These are phyloP conservation scores for Fusarium aywerte DNA, from an alignment of 2,329 filamentous ascomycete species.

Conservation along the genomic window DNA sequence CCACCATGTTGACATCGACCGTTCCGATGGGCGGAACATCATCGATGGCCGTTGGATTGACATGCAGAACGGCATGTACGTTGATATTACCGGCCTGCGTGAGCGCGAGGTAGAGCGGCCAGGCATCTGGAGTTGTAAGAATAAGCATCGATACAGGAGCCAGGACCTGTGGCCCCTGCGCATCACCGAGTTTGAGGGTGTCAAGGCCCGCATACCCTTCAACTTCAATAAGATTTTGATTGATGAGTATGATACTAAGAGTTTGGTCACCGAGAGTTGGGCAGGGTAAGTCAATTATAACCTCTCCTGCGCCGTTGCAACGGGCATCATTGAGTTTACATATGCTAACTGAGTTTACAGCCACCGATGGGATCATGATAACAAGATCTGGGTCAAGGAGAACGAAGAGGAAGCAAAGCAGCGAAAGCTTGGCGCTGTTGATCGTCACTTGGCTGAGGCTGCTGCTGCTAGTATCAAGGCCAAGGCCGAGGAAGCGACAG, in stretches of 20 bases:
- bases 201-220: slow-evolving; percentile 75
- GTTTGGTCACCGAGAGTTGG: slow-evolving; percentile 69
- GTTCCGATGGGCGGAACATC: slow-evolving; percentile 77
- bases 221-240: slow-evolving; percentile 72
- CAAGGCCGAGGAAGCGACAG: not conserved
- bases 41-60: slow-evolving; percentile 90
- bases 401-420: slow-evolving; percentile 44
- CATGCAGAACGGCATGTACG: slow-evolving; percentile 77
- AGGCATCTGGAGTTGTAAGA: slow-evolving; percentile 82
- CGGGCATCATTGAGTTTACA: not conserved
- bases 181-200: slow-evolving; percentile 78
- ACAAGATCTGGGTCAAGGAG: slow-evolving; percentile 69
- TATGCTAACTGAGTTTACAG: slow-evolving; percentile 52
- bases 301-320: not conserved
- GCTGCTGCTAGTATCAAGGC: slow-evolving; percentile 35
- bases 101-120: slow-evolving; percentile 71
- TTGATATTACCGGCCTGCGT: slow-evolving; percentile 82
- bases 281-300: slow-evolving; percentile 63
- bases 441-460: slow-evolving; percentile 45
- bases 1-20: slow-evolving; percentile 68
- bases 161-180: slow-evolving; percentile 82
- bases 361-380: slow-evolving; percentile 68
- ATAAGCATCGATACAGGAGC: slow-evolving; percentile 76
- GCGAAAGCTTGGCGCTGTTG: slow-evolving; percentile 40
- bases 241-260: slow-evolving; percentile 73